A percentile compares a stretch with the other conserved stretches of the same genome.
phyloP scores from a whole-genome alignment of 2,329 filamentous ascomycete species.

The Cadophora luteo-olivacea region DNA sequence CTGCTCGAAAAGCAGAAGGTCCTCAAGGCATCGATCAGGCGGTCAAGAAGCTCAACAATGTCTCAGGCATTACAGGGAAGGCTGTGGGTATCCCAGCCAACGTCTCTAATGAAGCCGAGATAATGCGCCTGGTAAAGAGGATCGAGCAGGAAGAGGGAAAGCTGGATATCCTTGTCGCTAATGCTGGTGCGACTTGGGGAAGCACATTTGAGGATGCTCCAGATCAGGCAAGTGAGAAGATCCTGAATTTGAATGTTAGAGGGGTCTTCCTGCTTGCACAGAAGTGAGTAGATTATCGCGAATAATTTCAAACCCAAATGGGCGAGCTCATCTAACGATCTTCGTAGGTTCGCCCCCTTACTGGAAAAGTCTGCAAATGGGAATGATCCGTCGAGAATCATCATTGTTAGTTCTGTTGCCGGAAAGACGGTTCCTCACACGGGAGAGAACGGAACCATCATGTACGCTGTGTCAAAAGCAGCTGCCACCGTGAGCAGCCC shows the following conservation, averaged over 20 bases:
- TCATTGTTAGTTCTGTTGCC: constrained; percentile 71
- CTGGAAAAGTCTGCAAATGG: constrained; percentile 56
- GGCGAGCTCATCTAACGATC: too few relatives aligned
- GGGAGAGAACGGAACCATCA: constrained; percentile 66
- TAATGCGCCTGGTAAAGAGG: constrained; percentile 65
- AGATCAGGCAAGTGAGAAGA: constrained; percentile 67
- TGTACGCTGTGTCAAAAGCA: constrained; percentile 73
- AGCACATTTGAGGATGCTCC: constrained; percentile 68
- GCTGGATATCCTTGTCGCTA: constrained; percentile 73
- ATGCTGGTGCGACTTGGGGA: constrained; percentile 76
- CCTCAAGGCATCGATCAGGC: constrained; percentile 63
- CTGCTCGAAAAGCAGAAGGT: constrained; percentile 71
- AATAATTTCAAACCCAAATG: too few relatives aligned
- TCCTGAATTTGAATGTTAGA: constrained; percentile 75
- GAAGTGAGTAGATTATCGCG: too few relatives aligned
- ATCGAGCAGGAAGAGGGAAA: constrained; percentile 61
- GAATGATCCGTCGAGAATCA: constrained; percentile 64
- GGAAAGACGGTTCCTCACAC: constrained; percentile 66
- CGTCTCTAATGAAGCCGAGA: constrained; percentile 64
- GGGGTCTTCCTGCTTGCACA: constrained; percentile 73
- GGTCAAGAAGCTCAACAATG: constrained; percentile 67
- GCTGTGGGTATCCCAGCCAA: constrained; percentile 72
- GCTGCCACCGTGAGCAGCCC: constrained; percentile 53
- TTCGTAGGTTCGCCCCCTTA: constrained; percentile 49
- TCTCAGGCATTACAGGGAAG: constrained; percentile 61